Evolutionary conservation across 768 basidiomycete species (phyloP).

Genomic region (Agaricus subrufescens): DNA sequence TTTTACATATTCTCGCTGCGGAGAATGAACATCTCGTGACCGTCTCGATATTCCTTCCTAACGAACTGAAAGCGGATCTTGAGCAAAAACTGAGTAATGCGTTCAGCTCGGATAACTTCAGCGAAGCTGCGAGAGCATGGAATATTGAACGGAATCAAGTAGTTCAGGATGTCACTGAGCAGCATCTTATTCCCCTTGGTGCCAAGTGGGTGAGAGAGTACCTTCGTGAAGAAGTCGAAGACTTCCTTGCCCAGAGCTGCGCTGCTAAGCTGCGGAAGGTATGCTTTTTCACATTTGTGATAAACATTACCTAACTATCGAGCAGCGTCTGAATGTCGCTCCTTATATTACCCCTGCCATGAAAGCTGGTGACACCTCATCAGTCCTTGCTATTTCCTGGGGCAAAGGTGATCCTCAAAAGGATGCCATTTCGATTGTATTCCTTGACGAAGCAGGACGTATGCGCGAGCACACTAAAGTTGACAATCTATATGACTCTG

Average conservation of each 20-base stretch:
- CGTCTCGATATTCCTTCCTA: slow-evolving; percentile 63
- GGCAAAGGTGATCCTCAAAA: slow-evolving; percentile 93
- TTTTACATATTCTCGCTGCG: slow-evolving; percentile 86
- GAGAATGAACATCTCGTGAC: slow-evolving; percentile 87
- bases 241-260: slow-evolving; percentile 67
- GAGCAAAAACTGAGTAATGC: slow-evolving; percentile 75
- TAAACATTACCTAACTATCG: neutral
- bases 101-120: slow-evolving; percentile 80
- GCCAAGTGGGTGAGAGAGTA: slow-evolving; percentile 89
- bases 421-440: slow-evolving; percentile 83
- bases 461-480: slow-evolving; percentile 87
- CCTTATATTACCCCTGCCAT: slow-evolving; percentile 63
- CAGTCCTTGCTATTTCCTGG: slow-evolving; percentile 89
- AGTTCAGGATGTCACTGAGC: slow-evolving; percentile 72
- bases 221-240: slow-evolving; percentile 87
- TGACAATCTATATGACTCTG: slow-evolving; percentile 76
- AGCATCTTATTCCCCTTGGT: slow-evolving; percentile 79
- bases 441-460: slow-evolving; percentile 84
- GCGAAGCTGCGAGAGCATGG: slow-evolving; percentile 85
- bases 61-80: slow-evolving; percentile 58
- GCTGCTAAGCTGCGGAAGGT: slow-evolving; percentile 69
- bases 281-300: slow-evolving; percentile 18
- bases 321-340: slow-evolving; percentile 77
- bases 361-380: slow-evolving; percentile 67
- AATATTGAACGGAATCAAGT: slow-evolving; percentile 80